Evolutionary conservation across 2,329 filamentous ascomycete species (phyloP).

Genomic region (Cladobotryum protrusum): DNA sequence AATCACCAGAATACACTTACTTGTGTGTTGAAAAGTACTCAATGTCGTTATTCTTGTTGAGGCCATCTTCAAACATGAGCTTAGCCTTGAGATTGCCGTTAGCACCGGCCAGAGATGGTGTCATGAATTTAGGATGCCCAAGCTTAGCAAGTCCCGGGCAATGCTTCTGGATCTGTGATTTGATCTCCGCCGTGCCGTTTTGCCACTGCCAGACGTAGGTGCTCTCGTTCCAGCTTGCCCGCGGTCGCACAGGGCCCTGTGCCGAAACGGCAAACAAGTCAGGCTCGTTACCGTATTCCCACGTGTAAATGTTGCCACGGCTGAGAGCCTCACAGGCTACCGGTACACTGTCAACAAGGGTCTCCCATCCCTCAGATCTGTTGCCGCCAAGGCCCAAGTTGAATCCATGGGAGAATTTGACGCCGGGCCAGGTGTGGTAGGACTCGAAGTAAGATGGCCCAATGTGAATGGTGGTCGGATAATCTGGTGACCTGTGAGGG

Average conservation of each 20-base stretch:
- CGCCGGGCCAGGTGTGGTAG: slow-evolving; percentile 49
- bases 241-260: slow-evolving; percentile 45
- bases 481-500: slow-evolving; percentile 45
- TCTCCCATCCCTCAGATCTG: slow-evolving; percentile 43
- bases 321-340: slow-evolving; percentile 51
- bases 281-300: slow-evolving; percentile 48
- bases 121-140: slow-evolving; percentile 34
- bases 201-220: slow-evolving; percentile 54
- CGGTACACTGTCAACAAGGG: slow-evolving; percentile 47
- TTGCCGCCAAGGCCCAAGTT: slow-evolving; percentile 50
- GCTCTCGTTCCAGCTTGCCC: slow-evolving; percentile 43
- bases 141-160: slow-evolving; percentile 42
- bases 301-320: slow-evolving; percentile 45
- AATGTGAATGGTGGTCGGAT: slow-evolving; percentile 54
- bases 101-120: slow-evolving; percentile 52
- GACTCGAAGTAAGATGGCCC: slow-evolving; percentile 59
- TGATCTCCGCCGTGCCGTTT: slow-evolving; percentile 46
- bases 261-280: slow-evolving; percentile 50
- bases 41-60: slow-evolving; percentile 44
- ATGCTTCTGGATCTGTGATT: slow-evolving; percentile 34
- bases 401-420: slow-evolving; percentile 56
- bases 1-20: slow-evolving; percentile 28
- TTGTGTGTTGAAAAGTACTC: slow-evolving; percentile 54
- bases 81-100: slow-evolving; percentile 45
- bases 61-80: slow-evolving; percentile 45